Percentiles rank a stretch among this genome's conserved stretches.
Conservation (phyloP, 768 basidiomycete genomes). For the Termitomyces titanicus region DNA sequence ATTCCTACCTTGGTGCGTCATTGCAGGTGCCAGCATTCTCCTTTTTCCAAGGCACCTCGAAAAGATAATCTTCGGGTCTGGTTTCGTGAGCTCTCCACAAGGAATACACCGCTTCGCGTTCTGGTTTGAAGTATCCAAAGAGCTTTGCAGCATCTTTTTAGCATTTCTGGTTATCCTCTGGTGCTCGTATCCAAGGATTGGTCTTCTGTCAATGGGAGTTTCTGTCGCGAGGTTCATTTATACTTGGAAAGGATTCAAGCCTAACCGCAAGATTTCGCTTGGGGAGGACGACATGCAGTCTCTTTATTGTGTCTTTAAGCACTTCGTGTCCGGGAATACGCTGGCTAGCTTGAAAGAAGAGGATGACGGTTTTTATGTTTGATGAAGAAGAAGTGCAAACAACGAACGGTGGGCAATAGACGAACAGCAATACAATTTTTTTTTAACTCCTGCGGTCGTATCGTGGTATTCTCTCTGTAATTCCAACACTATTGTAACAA, state of each 20-base stretch:
- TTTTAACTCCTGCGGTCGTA: too few relatives aligned
- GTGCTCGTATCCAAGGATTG: slow-evolving; percentile 25
- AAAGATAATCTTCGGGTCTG: slow-evolving; percentile 30
- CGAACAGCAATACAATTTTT: neutral
- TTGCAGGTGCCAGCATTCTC: slow-evolving; percentile 39
- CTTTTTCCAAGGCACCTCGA: slow-evolving; percentile 35
- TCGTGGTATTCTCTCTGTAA: too few relatives aligned
- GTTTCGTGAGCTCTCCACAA: slow-evolving; percentile 23
- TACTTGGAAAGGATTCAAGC: slow-evolving; percentile 34
- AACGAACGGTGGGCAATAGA: neutral
- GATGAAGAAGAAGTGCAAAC: neutral
- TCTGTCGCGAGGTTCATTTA: slow-evolving; percentile 25
- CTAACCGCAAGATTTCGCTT: slow-evolving; percentile 30
- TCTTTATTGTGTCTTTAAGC: slow-evolving; percentile 25
- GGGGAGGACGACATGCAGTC: slow-evolving; percentile 39
- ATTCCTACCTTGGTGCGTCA: slow-evolving; percentile 44
- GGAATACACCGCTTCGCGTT: slow-evolving; percentile 39
- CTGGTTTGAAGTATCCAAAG: slow-evolving; percentile 34
- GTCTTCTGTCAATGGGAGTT: slow-evolving; percentile 21
- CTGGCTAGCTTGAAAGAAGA: slow-evolving; percentile 11
- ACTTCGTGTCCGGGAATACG: slow-evolving; percentile 3
- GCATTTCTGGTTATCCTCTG: slow-evolving; percentile 23
- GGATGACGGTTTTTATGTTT: slow-evolving; percentile 8
- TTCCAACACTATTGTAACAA: neutral
- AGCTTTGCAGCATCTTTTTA: slow-evolving; percentile 36